Evolutionary conservation across 202 grass and related monocot species (phyloP).

Genomic region (Hordeum pubiflorum): DNA sequence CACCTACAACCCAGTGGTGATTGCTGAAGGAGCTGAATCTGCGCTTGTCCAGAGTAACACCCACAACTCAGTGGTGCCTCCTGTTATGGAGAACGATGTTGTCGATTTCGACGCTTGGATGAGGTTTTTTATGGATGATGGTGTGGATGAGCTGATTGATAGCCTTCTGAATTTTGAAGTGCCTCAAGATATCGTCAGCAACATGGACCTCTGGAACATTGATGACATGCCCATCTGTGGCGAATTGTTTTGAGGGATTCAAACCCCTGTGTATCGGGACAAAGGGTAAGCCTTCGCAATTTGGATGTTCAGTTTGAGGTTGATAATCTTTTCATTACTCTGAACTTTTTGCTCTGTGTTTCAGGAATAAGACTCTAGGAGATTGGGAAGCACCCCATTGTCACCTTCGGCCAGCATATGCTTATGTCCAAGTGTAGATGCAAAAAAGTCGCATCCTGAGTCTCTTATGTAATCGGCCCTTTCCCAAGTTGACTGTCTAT

Average conservation of each 20-base stretch:
- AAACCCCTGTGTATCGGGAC: conserved; percentile 30
- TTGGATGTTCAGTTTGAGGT: not conserved
- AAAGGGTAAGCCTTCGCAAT: conserved; percentile 15
- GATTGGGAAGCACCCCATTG: conserved; percentile 38
- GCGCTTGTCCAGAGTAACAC: conserved; percentile 1
- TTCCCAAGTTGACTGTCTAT: conserved; percentile 30
- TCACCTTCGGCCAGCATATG: conserved; percentile 29
- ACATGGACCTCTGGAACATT: conserved; percentile 74
- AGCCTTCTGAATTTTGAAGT: conserved; percentile 43
- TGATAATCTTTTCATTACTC: not conserved
- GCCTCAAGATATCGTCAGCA: conserved; percentile 30
- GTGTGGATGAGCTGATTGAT: conserved; percentile 36
- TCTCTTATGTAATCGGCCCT: conserved; percentile 20
- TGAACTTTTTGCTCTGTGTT: not conserved
- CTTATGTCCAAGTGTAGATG: conserved; percentile 28
- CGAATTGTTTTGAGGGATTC: conserved; percentile 27
- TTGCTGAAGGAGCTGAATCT: conserved; percentile 18
- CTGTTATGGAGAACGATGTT: conserved; percentile 26
- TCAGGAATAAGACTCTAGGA: conserved; percentile 37
- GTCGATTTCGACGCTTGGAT: conserved; percentile 50
- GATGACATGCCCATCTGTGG: conserved; percentile 39
- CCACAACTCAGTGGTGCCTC: not conserved
- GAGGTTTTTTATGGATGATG: conserved; percentile 49
- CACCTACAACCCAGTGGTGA: too few species aligned
- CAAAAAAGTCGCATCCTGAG: conserved; percentile 28